Evolutionary conservation across 495 filamentous ascomycete species (phyloP), one percentile per base, ranked within the genome.

Genomic region (Aspergillus leporis): DNA sequence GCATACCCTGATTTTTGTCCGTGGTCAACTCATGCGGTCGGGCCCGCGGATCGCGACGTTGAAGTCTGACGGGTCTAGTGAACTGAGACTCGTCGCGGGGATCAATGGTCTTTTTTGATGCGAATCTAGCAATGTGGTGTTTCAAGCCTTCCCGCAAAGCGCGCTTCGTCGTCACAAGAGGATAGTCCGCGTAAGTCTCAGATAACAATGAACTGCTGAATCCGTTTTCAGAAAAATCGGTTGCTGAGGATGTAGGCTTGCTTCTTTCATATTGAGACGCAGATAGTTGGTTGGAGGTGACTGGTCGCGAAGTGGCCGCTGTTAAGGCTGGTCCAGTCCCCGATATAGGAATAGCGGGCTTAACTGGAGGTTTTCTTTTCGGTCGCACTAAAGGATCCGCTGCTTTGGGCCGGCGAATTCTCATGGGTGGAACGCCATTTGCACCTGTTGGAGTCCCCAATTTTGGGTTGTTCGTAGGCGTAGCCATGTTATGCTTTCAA

Each of bases 21-120:
- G 67, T 61, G 18, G 75, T 70, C 31, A 69, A 56, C 9, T 73
- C 74, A 13, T 74, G 68, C 6, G 85, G 80, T 43, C 86, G 84
- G 54, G 88, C 81, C 49, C 89, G 82, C n/a, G 93, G 92, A 69
- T 96, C 92, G 9, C 93, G 88, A 36, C 94, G 88, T 70, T 97
- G 92, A 46, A 98, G 74, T 18, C 90, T 83, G 18, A 98, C 89
- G 0, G 94, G 94, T 43, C 91, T 83, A 10, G 89, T 88, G 65
- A 98, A 98, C 53, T 96, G 85, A 2, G 86, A 78, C 61, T 90
- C 84, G 66, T 97, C 82, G 23, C 81, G 81, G 41, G 89, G 87
- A 68, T 96, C 89, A 30, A 95, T 76, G 18, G 70, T 63, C 60
- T 81, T 82, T 64, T 87, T 89, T 5, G 79, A 78, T 8, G 83